phyloP scores from a whole-genome alignment of 2,329 filamentous ascomycete genomes.

The Colletotrichum tabaci region DNA sequence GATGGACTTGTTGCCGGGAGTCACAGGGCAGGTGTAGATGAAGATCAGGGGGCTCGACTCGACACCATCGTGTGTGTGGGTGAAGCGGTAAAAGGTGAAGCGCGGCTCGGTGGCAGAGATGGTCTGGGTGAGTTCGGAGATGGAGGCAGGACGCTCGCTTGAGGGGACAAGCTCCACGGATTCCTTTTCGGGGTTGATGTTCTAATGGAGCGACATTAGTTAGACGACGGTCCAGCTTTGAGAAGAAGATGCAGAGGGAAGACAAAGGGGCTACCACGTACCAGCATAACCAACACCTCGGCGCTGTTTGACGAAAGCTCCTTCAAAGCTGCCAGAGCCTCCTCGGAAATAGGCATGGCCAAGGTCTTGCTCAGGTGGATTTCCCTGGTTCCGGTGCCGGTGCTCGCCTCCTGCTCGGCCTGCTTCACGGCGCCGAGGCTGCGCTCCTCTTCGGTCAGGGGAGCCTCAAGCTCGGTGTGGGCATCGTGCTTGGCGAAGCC shows the following conservation, averaged over 20 bases:
- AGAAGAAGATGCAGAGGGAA: neutral
- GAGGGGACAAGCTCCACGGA: slow-evolving; percentile 75
- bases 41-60: slow-evolving; percentile 77
- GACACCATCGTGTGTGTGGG: slow-evolving; percentile 67
- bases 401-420: slow-evolving; percentile 81
- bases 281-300: slow-evolving; percentile 75
- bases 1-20: slow-evolving; percentile 76
- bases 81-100: slow-evolving; percentile 83
- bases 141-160: slow-evolving; percentile 66
- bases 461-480: slow-evolving; percentile 75
- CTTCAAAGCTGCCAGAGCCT: slow-evolving; percentile 75
- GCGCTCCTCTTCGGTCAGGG: slow-evolving; percentile 84
- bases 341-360: slow-evolving; percentile 72
- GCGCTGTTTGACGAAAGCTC: slow-evolving; percentile 67
- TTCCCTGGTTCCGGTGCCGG: slow-evolving; percentile 74
- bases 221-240: neutral
- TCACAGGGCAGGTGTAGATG: slow-evolving; percentile 84
- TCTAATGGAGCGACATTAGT: slow-evolving; percentile 58
- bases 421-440: slow-evolving; percentile 80
- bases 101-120: slow-evolving; percentile 80
- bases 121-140: slow-evolving; percentile 69
- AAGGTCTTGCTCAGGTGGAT: slow-evolving; percentile 72
- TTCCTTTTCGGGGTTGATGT: slow-evolving; percentile 81
- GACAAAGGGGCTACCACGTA: slow-evolving; percentile 48
- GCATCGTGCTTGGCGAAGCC: slow-evolving; percentile 83